A percentile compares a stretch with the other conserved stretches of the same genome.
Conservation (phyloP, 768 basidiomycete genomes). For the Gloeostereum incarnatum region DNA sequence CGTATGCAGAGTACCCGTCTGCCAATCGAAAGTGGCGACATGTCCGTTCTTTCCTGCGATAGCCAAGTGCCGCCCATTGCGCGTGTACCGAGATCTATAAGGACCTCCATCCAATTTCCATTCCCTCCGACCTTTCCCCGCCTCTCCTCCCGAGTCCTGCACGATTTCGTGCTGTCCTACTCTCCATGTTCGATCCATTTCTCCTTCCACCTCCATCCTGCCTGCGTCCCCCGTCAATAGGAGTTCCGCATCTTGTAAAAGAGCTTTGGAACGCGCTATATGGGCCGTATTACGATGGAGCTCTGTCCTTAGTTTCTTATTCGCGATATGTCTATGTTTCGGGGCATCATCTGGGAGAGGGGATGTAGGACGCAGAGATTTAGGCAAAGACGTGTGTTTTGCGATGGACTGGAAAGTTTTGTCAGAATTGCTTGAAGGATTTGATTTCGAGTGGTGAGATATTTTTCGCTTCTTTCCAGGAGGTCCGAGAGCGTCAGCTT, state of each 20-base stretch:
- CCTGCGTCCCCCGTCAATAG: constrained; percentile 66
- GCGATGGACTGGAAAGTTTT: constrained; percentile 49
- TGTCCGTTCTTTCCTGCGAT: constrained; percentile 80
- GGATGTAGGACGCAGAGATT: constrained; percentile 50
- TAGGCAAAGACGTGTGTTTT: constrained; percentile 52
- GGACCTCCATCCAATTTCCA: constrained; percentile 80
- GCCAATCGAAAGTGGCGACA: constrained; percentile 92
- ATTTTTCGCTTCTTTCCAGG: constrained; percentile 34
- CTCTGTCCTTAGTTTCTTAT: constrained; percentile 68
- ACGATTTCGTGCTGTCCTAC: constrained; percentile 75
- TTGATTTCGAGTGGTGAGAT: constrained; percentile 12
- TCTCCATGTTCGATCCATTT: constrained; percentile 87
- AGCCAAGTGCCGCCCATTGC: constrained; percentile 87
- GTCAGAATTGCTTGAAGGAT: constrained; percentile 24
- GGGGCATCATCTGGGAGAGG: constrained; percentile 36
- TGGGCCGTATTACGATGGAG: constrained; percentile 54
- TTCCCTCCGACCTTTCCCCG: constrained; percentile 66
- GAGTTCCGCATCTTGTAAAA: constrained; percentile 64
- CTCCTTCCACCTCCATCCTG: constrained; percentile 63
- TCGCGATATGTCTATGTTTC: constrained; percentile 53
- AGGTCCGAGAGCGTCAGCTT: constrained; percentile 50
- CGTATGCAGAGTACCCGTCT: constrained; percentile 73
- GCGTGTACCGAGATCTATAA: constrained; percentile 77
- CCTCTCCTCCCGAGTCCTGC: constrained; percentile 59
- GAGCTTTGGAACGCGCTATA: constrained; percentile 48